Percentiles rank a stretch among this genome's conserved stretches.
Conservation (phyloP, 1,139 yeast species). For the Kodamaea arcana region DNA sequence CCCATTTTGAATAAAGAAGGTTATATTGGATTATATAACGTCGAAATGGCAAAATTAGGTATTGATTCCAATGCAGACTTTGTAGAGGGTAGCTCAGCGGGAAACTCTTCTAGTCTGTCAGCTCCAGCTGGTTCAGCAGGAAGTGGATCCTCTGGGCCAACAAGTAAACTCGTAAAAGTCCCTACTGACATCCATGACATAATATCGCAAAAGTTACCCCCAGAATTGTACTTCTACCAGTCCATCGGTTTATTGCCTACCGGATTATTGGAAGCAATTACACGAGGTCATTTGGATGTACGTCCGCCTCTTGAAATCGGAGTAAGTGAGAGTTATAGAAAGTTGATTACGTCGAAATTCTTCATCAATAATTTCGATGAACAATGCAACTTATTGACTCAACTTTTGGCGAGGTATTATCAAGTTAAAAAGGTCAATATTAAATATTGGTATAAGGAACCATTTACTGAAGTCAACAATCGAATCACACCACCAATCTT, state of each 20-base stretch:
- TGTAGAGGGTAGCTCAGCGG: not conserved
- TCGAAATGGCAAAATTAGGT: conserved; percentile 38
- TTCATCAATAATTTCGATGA: conserved; percentile 52
- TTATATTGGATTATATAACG: conserved; percentile 53
- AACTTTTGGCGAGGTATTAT: conserved; percentile 76
- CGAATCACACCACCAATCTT: conserved; percentile 49
- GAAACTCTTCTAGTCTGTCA: conserved; percentile 1
- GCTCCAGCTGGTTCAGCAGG: conserved; percentile 3
- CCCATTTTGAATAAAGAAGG: conserved; percentile 76
- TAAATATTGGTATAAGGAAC: conserved; percentile 57
- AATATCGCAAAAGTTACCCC: conserved; percentile 81
- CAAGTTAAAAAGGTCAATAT: conserved; percentile 68
- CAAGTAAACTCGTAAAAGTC: conserved; percentile 25
- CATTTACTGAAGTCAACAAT: conserved; percentile 45
- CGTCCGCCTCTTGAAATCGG: conserved; percentile 73
- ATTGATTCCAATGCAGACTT: conserved; percentile 14
- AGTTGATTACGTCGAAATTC: conserved; percentile 43
- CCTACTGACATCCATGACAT: conserved; percentile 84
- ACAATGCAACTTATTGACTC: conserved; percentile 66
- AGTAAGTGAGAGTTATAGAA: conserved; percentile 52
- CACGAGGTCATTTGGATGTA: conserved; percentile 61
- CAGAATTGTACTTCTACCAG: conserved; percentile 78
- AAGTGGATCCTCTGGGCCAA: not conserved
- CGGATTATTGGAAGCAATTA: conserved; percentile 61
- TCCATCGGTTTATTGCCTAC: conserved; percentile 73